Evolutionary conservation across 768 basidiomycete genomes (phyloP).

Genomic region (Termitomyces sp.): DNA sequence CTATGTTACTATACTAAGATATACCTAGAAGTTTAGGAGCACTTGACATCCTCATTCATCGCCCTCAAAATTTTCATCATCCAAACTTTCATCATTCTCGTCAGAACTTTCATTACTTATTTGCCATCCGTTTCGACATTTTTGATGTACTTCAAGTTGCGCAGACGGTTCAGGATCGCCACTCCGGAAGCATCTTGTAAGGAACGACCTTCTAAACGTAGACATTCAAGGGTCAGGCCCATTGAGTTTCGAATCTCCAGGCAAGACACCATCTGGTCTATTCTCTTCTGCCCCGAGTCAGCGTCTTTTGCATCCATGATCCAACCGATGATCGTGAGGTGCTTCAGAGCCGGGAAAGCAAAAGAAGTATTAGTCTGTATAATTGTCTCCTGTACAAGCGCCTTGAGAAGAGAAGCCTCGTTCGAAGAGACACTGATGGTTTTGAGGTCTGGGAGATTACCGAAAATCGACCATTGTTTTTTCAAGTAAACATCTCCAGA

Average conservation of each 20-base stretch:
- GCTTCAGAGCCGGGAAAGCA: not conserved
- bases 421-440: not conserved
- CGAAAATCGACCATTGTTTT: not conserved
- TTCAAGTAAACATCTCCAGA: not conserved
- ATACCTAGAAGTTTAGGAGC: no score
- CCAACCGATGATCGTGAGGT: not conserved
- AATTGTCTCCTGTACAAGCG: not conserved
- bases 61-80: no score
- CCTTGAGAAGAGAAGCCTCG: not conserved
- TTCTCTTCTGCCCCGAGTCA: not conserved
- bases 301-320: not conserved
- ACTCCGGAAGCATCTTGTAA: not conserved
- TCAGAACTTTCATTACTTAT: not conserved
- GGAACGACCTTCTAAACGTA: not conserved
- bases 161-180: not conserved
- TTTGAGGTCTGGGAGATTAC: not conserved
- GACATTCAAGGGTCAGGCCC: not conserved
- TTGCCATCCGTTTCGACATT: not conserved
- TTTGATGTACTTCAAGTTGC: not conserved
- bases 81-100: not conserved
- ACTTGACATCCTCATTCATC: not conserved
- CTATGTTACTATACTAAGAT: no score
- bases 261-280: not conserved
- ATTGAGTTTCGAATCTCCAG: not conserved
- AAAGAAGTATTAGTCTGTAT: not conserved